These are phyloP conservation scores for Triticum monococcum DNA, from an alignment of 176 grass and related monocot genomes.

Conservation along the genomic window DNA sequence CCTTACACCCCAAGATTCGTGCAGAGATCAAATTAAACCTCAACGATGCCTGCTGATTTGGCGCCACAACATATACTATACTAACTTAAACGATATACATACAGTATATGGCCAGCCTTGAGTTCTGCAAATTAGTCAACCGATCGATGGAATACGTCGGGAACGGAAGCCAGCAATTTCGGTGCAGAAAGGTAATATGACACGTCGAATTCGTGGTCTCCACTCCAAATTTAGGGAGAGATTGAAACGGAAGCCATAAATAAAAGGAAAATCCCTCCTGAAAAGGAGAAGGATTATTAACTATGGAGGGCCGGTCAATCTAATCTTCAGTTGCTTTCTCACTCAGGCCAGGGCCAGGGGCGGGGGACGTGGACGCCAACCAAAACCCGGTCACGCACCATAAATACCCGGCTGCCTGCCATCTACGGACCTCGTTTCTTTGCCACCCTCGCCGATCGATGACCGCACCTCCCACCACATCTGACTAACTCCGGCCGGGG, in stretches of 20 bases:
- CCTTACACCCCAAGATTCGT: not conserved
- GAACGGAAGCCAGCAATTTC: too few species aligned
- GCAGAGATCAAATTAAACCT: not conserved
- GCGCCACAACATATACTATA: not conserved
- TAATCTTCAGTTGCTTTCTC: slow-evolving; percentile 9
- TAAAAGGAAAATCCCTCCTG: not conserved
- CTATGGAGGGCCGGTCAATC: not conserved
- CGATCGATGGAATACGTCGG: not conserved
- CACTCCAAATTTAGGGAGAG: too few species aligned
- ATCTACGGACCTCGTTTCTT: too few species aligned
- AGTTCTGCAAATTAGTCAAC: too few species aligned
- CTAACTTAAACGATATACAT: not conserved
- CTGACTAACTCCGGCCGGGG: too few species aligned
- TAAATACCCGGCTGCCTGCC: not conserved
- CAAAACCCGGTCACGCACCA: not conserved
- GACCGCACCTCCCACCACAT: too few species aligned
- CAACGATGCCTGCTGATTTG: not conserved
- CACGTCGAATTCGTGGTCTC: not conserved
- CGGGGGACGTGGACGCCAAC: not conserved
- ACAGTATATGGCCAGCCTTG: too few species aligned
- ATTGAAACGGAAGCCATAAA: not conserved
- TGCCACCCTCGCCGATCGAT: too few species aligned
- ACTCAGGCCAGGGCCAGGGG: not conserved
- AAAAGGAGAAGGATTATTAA: slow-evolving; percentile 18
- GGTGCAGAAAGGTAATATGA: too few species aligned